Evolutionary conservation across 2,329 filamentous ascomycete genomes (phyloP), one percentile per base, ranked within the genome.

Genomic region (Botrytis medusae): DNA sequence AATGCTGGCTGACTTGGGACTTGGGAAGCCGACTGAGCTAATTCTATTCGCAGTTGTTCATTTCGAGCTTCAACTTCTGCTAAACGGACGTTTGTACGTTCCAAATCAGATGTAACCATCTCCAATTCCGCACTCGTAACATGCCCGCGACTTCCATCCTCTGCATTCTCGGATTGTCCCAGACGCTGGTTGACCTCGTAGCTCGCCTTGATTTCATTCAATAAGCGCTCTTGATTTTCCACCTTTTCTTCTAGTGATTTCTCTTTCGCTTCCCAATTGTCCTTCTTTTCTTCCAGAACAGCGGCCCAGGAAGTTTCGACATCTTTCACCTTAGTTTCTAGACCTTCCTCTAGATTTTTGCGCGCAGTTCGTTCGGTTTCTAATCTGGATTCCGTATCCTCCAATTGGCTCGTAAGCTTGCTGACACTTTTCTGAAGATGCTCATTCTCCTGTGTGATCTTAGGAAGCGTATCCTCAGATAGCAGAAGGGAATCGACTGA

Each of bases 201-300:
- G 84, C 91, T 98, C 40, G 96, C 96, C 83, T 98, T 98, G 81
- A 98, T 90, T 82, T 99, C 97, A 80, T 93, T 97, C 77, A 99
- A 84, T 57, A 99, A 84, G 10, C 94, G 90, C 67, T 99, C 96
- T 81, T 99, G 95, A 78, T 92, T 97, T 82, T 98, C 95, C 4
- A 97, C 87, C 83, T 98, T 98, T 78, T 98, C 95, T 80, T 97
- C 94, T 74, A 98, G 83, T 42, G 89, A 90, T 84, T 93, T 93
- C 84, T 99, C 96, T 81, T 97, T 98, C 14, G 95, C 91, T 71
- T 92, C 91, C 96, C 96, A 99, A 80, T 99, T 99, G 82, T 95
- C 94, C 79, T 93, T 92, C 84, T 97, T 98, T 85, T 99, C 96
- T 73, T 93, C 91, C 69, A 99, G 82, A 7, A 98, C 95, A 37